These are phyloP conservation scores for Carallia brachiata DNA, from an alignment of 345 rosid genomes.

Conservation along the genomic window DNA sequence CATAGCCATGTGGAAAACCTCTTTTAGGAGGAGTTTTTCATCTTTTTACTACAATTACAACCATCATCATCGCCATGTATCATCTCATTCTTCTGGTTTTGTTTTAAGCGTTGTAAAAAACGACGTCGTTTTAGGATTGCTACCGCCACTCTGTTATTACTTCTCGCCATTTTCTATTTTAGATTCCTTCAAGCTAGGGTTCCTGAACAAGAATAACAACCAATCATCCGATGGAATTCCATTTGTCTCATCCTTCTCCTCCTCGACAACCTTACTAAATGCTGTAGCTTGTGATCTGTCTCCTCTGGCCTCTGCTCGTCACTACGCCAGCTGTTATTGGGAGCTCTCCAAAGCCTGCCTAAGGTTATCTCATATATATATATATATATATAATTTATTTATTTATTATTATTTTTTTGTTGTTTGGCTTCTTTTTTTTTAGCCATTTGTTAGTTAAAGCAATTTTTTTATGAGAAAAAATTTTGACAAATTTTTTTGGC, in stretches of 20 bases:
- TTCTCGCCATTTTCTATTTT: conserved; percentile 21
- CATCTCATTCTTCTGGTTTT: not conserved
- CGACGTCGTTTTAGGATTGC: not conserved
- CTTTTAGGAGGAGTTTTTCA: not conserved
- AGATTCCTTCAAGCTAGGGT: conserved; percentile 33
- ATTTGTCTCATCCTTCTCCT: conserved; percentile 26
- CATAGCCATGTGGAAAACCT: conserved; percentile 21
- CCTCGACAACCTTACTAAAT: not conserved
- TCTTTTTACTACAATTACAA: not conserved
- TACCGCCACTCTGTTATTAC: conserved; percentile 11
- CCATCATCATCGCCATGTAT: not conserved
- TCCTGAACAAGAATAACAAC: conserved; percentile 10
- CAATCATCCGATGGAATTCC: conserved; percentile 36
- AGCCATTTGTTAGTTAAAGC: too few species aligned
- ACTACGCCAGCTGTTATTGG: conserved; percentile 76
- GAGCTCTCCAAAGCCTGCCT: conserved; percentile 97
- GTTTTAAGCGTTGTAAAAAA: too few species aligned
- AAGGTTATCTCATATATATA: conserved; percentile 40
- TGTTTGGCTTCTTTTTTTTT: not conserved
- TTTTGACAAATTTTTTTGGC: not conserved
- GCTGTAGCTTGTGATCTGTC: conserved; percentile 26
- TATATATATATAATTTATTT: not conserved
- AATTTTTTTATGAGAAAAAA: too few species aligned
- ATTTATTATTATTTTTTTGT: not conserved
- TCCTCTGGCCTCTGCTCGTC: conserved; percentile 34